Percentiles rank a stretch among this genome's conserved stretches.
Conservation (phyloP, 768 basidiomycete genomes). For the Mycena olivaceomarginata region DNA sequence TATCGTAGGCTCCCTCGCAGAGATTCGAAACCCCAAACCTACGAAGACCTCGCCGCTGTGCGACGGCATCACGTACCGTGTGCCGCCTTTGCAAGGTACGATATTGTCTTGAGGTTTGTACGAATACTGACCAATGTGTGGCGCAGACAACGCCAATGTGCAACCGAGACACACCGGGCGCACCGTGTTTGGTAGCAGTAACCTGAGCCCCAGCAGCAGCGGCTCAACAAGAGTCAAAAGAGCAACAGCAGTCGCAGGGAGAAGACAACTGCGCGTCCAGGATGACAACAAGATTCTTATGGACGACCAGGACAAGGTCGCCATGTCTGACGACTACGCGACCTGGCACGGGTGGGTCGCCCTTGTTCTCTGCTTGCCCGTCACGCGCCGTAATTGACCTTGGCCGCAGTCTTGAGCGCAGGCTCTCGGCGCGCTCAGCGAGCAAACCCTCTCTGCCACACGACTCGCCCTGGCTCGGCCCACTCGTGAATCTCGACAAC, state of each 20-base stretch:
- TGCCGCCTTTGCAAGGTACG: constrained; percentile 20
- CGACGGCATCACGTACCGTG: constrained; percentile 28
- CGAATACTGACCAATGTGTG: not conserved
- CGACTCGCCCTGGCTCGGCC: constrained; percentile 36
- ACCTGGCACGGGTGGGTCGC: constrained; percentile 39
- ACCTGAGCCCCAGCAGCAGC: constrained; percentile 18
- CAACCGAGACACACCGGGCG: constrained; percentile 25
- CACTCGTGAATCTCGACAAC: constrained; percentile 26
- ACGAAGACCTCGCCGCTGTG: constrained; percentile 26
- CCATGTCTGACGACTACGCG: constrained; percentile 1
- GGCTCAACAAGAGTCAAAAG: constrained; percentile 27
- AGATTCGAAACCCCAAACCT: constrained; percentile 1
- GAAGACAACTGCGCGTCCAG: not conserved
- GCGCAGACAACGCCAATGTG: constrained; percentile 7
- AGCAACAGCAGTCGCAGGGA: constrained; percentile 18
- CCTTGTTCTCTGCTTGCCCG: not conserved
- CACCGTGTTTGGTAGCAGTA: constrained; percentile 34
- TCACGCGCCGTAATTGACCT: constrained; percentile 19
- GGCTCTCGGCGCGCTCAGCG: constrained; percentile 28
- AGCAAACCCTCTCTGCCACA: constrained; percentile 23
- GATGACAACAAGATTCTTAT: constrained; percentile 38
- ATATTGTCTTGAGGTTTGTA: too few species aligned
- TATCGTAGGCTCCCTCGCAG: not conserved
- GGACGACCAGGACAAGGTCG: constrained; percentile 35
- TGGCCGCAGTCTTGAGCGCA: constrained; percentile 23